Percentiles rank a stretch among this genome's conserved stretches.
Evolutionary conservation across 257 asterid genomes (phyloP).

Genomic region (Petunia axillaris): DNA sequence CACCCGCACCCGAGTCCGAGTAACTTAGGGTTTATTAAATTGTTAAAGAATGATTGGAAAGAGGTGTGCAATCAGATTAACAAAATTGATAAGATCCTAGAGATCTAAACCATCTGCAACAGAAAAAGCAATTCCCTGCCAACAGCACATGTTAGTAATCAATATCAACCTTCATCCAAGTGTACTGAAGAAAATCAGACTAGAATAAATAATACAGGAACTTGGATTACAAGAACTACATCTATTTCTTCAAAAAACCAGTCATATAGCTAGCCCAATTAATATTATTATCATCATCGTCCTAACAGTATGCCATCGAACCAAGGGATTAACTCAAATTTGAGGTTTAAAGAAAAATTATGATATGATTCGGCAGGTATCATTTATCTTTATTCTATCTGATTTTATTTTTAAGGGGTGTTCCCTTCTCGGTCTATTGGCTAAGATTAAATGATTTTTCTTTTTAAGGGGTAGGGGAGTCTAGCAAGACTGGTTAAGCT

Average conservation of each 20-base stretch:
- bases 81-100: not conserved
- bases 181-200: not conserved
- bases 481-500: not conserved
- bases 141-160: not conserved
- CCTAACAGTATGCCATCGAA: not conserved
- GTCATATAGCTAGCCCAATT: not conserved
- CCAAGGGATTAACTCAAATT: not conserved
- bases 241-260: not conserved
- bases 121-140: not conserved
- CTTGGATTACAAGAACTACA: slow-evolving; percentile 9
- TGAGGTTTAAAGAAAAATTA: not conserved
- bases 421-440: not conserved
- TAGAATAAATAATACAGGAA: no score
- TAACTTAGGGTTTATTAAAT: not conserved
- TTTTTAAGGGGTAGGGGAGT: not conserved
- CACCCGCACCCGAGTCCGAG: no score
- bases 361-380: not conserved
- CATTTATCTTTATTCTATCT: not conserved
- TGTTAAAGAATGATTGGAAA: not conserved
- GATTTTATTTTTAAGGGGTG: not conserved
- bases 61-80: not conserved
- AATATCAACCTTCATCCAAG: not conserved
- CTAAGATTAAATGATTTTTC: not conserved
- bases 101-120: not conserved
- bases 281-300: slow-evolving; percentile 1